Evolutionary conservation across 331 rosid genomes (phyloP).

Genomic region (Malus hybrid): DNA sequence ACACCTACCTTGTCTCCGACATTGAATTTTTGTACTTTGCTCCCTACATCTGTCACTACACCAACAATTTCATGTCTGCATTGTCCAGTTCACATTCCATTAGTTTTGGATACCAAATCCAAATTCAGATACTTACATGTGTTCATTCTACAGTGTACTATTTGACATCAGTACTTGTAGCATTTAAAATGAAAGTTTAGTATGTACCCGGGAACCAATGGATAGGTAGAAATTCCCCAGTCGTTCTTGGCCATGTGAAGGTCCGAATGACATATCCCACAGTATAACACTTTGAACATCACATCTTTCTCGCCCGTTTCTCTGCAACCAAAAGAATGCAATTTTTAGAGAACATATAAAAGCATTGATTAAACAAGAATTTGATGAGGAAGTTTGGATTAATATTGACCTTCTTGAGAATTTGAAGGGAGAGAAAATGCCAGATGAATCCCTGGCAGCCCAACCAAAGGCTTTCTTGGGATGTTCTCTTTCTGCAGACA

Average conservation of each 20-base stretch:
- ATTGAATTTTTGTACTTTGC: constrained; percentile 47
- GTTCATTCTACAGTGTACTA: no score
- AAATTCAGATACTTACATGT: no score
- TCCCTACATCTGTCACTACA: constrained; percentile 58
- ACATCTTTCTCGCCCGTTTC: constrained; percentile 52
- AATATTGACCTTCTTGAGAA: constrained; percentile 35
- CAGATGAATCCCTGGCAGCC: constrained; percentile 46
- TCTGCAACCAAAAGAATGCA: constrained; percentile 13
- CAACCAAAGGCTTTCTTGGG: constrained; percentile 38
- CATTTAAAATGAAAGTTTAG: neutral
- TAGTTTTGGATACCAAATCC: no score
- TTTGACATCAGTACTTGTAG: no score
- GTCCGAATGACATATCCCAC: constrained; percentile 64
- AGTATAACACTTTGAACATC: constrained; percentile 41
- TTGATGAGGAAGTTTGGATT: neutral
- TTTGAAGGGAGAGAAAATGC: constrained; percentile 42
- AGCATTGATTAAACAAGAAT: neutral
- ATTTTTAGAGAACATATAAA: neutral
- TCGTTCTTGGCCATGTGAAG: constrained; percentile 44
- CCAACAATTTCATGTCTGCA: constrained; percentile 51
- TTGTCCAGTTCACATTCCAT: no score
- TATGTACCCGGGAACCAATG: constrained; percentile 54
- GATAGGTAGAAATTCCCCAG: constrained; percentile 39
- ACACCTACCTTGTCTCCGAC: constrained; percentile 49
- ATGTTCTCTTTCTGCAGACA: constrained; percentile 25